Conservation (phyloP, 768 basidiomycete species). For the Lepiota venenata region DNA sequence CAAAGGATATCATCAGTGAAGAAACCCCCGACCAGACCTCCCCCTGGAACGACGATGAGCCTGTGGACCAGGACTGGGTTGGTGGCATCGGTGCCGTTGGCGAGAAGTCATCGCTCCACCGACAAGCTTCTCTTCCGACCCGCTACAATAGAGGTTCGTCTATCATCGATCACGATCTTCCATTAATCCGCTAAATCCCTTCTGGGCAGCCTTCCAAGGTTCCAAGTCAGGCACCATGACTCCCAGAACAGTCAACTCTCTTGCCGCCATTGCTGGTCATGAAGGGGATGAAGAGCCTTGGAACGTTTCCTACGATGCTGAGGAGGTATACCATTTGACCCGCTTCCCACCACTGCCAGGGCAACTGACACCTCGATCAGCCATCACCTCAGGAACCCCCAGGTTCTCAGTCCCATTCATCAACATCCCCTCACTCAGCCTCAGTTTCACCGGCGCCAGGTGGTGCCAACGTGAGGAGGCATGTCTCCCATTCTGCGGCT, state of each 20-base stretch:
- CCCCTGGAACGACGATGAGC: constrained; percentile 71
- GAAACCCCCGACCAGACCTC: constrained; percentile 54
- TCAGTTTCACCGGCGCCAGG: constrained; percentile 67
- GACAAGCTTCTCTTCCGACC: constrained; percentile 79
- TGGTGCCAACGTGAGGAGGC: constrained; percentile 70
- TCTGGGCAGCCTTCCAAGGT: constrained; percentile 23
- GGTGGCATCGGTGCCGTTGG: constrained; percentile 81
- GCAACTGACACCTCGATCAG: constrained; percentile 26
- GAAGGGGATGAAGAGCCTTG: constrained; percentile 89
- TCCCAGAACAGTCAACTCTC: constrained; percentile 75
- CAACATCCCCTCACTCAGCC: constrained; percentile 62
- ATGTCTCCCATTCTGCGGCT: constrained; percentile 67
- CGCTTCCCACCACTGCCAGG: constrained; percentile 11
- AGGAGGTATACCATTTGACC: constrained; percentile 48
- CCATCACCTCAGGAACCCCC: constrained; percentile 34
- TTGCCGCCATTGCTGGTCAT: constrained; percentile 81
- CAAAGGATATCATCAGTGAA: constrained; percentile 66
- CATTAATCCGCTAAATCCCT: constrained; percentile 15
- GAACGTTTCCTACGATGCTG: constrained; percentile 62
- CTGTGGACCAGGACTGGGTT: constrained; percentile 78
- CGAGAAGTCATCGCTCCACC: constrained; percentile 75
- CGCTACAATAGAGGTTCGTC: constrained; percentile 68
- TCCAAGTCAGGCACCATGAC: constrained; percentile 60
- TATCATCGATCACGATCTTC: constrained; percentile 18
- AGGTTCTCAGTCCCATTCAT: constrained; percentile 38